A percentile compares a stretch with the other conserved stretches of the same genome.
Evolutionary conservation across 352 stramenopile genomes (phyloP).

Genomic region (Lagenidium sp.): DNA sequence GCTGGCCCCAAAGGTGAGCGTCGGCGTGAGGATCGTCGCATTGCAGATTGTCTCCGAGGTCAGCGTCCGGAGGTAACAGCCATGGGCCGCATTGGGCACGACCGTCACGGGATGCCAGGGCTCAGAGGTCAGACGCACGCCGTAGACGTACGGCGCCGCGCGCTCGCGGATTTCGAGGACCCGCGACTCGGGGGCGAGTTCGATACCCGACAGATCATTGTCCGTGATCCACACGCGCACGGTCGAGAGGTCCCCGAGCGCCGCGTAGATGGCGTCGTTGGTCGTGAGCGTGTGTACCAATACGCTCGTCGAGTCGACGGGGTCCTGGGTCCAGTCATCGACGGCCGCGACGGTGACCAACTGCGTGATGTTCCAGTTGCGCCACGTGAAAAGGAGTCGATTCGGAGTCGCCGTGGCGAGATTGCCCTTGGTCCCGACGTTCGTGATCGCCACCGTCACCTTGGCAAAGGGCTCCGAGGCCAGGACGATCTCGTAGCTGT

Average conservation of each 20-base stretch:
- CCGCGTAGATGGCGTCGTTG: constrained; percentile 63
- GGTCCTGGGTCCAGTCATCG: constrained; percentile 52
- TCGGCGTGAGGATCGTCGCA: constrained; percentile 27
- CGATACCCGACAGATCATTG: constrained; percentile 50
- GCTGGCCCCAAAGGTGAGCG: constrained; percentile 36
- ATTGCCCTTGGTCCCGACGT: constrained; percentile 40
- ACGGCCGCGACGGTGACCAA: constrained; percentile 39
- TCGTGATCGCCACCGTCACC: constrained; percentile 36
- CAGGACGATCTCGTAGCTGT: constrained; percentile 48
- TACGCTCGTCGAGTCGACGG: constrained; percentile 27
- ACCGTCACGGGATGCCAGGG: constrained; percentile 51
- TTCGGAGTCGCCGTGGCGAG: constrained; percentile 19
- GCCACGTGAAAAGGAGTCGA: constrained; percentile 52
- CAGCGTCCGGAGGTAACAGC: constrained; percentile 37
- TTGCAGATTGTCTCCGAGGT: constrained; percentile 37
- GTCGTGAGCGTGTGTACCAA: constrained; percentile 44
- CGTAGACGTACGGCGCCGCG: constrained; percentile 26
- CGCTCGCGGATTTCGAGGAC: constrained; percentile 29
- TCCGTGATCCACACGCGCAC: constrained; percentile 50
- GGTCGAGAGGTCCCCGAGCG: constrained; percentile 22
- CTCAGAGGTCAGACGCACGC: constrained; percentile 44
- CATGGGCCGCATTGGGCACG: constrained; percentile 28
- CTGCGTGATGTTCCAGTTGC: constrained; percentile 55
- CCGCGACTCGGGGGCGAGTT: constrained; percentile 34
- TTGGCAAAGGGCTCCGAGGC: constrained; percentile 59